A percentile compares a stretch with the other conserved stretches of the same genome.
Conservation (phyloP, 306 rosid genomes). For the Hippophae rhamnoides region DNA sequence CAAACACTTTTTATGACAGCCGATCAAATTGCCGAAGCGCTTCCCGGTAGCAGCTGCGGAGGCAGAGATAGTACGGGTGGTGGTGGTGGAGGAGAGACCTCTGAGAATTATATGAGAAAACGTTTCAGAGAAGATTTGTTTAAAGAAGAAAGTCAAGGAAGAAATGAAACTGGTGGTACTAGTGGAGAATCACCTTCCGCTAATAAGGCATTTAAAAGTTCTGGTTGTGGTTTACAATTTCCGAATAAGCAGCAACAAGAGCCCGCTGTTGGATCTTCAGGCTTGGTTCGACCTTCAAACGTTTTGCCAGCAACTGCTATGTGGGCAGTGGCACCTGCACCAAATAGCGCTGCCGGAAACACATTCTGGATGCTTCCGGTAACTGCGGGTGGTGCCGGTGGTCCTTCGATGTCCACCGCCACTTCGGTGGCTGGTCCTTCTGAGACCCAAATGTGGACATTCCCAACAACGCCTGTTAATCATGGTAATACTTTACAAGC, state of each 20-base stretch:
- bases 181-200: conserved; percentile 20
- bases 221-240: conserved; percentile 15
- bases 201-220: conserved; percentile 23
- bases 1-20: conserved; percentile 43
- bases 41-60: conserved; percentile 32
- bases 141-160: conserved; percentile 53
- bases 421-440: conserved; percentile 25
- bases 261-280: conserved; percentile 26
- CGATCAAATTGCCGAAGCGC: conserved; percentile 57
- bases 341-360: conserved; percentile 46
- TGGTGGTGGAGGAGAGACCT: conserved; percentile 35
- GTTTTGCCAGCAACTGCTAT: conserved; percentile 54
- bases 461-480: conserved; percentile 29
- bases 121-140: conserved; percentile 82
- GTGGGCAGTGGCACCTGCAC: conserved; percentile 72
- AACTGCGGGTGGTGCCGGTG: conserved; percentile 24
- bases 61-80: background rate
- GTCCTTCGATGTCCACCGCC: conserved; percentile 1
- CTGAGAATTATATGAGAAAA: conserved; percentile 63
- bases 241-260: conserved; percentile 21
- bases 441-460: conserved; percentile 81
- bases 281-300: conserved; percentile 41
- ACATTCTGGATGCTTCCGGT: conserved; percentile 90
- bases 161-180: conserved; percentile 17
- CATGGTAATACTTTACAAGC: conserved; percentile 42